Conservation (phyloP, 192 early-diverging fungal species). For the Rhizophagus clarus region DNA sequence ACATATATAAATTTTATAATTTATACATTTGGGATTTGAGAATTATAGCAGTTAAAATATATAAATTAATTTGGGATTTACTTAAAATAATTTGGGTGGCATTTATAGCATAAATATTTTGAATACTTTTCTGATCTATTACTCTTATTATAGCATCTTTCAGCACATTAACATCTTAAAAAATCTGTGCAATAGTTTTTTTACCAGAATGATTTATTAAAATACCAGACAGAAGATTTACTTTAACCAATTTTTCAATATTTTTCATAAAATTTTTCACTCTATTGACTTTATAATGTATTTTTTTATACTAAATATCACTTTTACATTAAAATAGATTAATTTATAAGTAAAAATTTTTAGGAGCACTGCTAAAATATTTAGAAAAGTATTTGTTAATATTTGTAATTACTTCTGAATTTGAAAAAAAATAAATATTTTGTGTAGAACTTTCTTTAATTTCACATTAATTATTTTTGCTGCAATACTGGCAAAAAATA, state of each 20-base stretch:
- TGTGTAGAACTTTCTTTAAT: neutral
- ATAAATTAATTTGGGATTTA: too few relatives aligned
- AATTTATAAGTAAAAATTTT: slow-evolving; percentile 6
- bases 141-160: neutral
- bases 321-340: neutral
- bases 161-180: neutral
- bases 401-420: neutral
- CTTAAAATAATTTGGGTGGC: too few relatives aligned
- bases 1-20: too few relatives aligned
- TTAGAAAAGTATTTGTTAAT: slow-evolving; percentile 3
- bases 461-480: neutral
- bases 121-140: neutral
- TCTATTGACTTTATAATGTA: neutral
- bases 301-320: slow-evolving; percentile 17
- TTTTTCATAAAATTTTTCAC: slow-evolving; percentile 13
- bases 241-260: neutral
- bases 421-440: neutral
- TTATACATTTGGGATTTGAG: too few relatives aligned
- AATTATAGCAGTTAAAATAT: too few relatives aligned
- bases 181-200: neutral
- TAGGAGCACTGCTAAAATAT: neutral
- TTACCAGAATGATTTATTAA: slow-evolving; percentile 1
- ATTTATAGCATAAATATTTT: slow-evolving; percentile 1
- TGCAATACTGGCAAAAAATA: neutral
- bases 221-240: neutral